Evolutionary conservation across 2,329 filamentous ascomycete genomes (phyloP), one percentile per base, ranked within the genome.

Genomic region (Aspergillus neotritici): DNA sequence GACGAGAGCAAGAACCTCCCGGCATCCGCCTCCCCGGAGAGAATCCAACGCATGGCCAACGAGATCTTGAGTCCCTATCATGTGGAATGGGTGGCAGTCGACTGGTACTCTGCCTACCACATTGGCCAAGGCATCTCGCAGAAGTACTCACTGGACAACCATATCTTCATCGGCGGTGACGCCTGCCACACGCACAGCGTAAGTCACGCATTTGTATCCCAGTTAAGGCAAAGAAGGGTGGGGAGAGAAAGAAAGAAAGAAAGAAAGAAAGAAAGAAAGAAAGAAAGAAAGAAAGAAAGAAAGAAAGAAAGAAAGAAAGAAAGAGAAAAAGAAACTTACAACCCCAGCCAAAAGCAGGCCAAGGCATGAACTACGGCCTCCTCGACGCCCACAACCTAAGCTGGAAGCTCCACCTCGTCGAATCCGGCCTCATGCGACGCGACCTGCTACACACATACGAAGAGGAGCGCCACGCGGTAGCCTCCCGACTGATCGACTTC

Each of bases 121-220:
- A 36, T 36, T 21, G 34, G 34, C 12, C 34, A 36, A n/a, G 34
- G 34, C 34, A 36, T 36, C 15, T 21, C 34, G 34, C 13, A 36
- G 15, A 16, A 21, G 11, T 36, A 16, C 21, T 9, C 21, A 9
- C 21, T 25, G 5, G 47, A 54, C 15, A 55, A 52, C 10, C 52
- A 50, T 9, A 43, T 57, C 34, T 59, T 55, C 47, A 54, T 52
- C 2, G 57, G 54, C 11, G 54, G 57, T 36, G 58, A 60, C 25
- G 56, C 57, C 33, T 56, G 54, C 34, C 57, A 59, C 39, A 25
- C 21, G 21, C 21, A 25, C 21, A 25, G 21, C 21, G 21, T 25
- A 25, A 25, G 21, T 9, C 21, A 25, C 21, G n/a, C n/a, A n/a
- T n/a, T n/a, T n/a, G n/a, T 25, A 2, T 25, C 21, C 9, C 21